phyloP scores from a whole-genome alignment of 2,329 filamentous ascomycete species.

The Alternaria viburni region DNA sequence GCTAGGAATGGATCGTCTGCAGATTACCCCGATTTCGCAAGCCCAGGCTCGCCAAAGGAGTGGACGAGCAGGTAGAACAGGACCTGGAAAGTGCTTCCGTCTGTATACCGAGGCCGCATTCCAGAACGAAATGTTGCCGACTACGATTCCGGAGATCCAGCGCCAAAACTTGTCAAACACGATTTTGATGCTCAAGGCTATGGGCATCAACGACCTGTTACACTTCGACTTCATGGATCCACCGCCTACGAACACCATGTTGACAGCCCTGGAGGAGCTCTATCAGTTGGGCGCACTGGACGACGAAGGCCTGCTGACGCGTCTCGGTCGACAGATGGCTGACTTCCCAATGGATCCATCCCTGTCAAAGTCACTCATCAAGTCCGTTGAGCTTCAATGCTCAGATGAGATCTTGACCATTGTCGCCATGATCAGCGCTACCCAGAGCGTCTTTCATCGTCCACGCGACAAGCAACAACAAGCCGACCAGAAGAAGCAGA shows the following conservation, averaged over 20 bases:
- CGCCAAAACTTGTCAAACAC: conserved; percentile 90
- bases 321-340: conserved; percentile 94
- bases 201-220: conserved; percentile 97
- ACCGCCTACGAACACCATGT: conserved; percentile 95
- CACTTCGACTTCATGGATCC: conserved; percentile 99
- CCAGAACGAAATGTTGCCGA: conserved; percentile 95
- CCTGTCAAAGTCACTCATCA: conserved; percentile 88
- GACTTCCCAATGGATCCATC: conserved; percentile 98
- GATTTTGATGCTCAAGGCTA: conserved; percentile 97
- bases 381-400: conserved; percentile 84
- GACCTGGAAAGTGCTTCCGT: conserved; percentile 87
- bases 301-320: conserved; percentile 91
- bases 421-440: conserved; percentile 71
- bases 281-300: conserved; percentile 92
- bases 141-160: conserved; percentile 95
- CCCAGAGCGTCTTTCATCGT: conserved; percentile 87
- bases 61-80: conserved; percentile 90
- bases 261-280: conserved; percentile 92
- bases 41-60: conserved; percentile 95
- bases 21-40: conserved; percentile 95
- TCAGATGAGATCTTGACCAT: conserved; percentile 94
- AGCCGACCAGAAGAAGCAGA: conserved; percentile 96
- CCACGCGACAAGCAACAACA: conserved; percentile 97
- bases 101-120: conserved; percentile 95
- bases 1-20: conserved; percentile 94